phyloP scores from a whole-genome alignment of 805 yeast species.

The Ogataea populi-albae region DNA sequence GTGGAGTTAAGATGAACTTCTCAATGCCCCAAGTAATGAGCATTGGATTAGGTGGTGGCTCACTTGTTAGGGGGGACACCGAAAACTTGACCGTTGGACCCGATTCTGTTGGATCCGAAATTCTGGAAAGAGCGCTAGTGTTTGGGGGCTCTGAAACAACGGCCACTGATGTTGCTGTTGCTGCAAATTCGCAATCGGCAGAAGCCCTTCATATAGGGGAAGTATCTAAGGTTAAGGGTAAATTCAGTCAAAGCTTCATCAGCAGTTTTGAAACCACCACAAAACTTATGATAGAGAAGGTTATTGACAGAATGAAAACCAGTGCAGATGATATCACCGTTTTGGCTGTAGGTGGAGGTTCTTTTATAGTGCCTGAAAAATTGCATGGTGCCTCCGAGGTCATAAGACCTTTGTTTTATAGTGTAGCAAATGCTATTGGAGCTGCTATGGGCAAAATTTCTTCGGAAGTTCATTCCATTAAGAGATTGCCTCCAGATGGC shows the following conservation, averaged over 20 bases:
- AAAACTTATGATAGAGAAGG: conserved; percentile 33
- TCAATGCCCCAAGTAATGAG: conserved; percentile 49
- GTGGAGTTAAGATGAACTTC: conserved; percentile 47
- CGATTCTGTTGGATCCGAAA: conserved; percentile 44
- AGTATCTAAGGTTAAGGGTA: not conserved
- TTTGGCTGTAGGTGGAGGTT: conserved; percentile 47
- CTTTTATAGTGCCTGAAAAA: conserved; percentile 37
- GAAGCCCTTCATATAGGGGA: not conserved
- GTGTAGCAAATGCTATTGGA: conserved; percentile 51
- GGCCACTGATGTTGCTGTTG: conserved; percentile 42
- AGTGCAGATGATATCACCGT: conserved; percentile 39
- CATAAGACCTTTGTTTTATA: conserved; percentile 39
- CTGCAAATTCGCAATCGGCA: too few species aligned
- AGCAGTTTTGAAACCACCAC: conserved; percentile 1
- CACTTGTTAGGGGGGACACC: conserved; percentile 34
- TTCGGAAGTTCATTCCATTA: conserved; percentile 23
- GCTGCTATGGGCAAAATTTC: conserved; percentile 48
- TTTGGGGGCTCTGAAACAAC: conserved; percentile 43
- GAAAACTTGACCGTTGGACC: conserved; percentile 40
- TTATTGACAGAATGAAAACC: conserved; percentile 43
- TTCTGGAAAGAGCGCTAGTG: conserved; percentile 31
- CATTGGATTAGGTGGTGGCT: conserved; percentile 50
- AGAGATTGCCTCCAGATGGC: conserved; percentile 16
- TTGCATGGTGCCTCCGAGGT: conserved; percentile 41
- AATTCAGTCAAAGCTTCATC: conserved; percentile 22